Evolutionary conservation across 2,329 filamentous ascomycete species (phyloP).

Genomic region (Chaetomiaceae sp.): DNA sequence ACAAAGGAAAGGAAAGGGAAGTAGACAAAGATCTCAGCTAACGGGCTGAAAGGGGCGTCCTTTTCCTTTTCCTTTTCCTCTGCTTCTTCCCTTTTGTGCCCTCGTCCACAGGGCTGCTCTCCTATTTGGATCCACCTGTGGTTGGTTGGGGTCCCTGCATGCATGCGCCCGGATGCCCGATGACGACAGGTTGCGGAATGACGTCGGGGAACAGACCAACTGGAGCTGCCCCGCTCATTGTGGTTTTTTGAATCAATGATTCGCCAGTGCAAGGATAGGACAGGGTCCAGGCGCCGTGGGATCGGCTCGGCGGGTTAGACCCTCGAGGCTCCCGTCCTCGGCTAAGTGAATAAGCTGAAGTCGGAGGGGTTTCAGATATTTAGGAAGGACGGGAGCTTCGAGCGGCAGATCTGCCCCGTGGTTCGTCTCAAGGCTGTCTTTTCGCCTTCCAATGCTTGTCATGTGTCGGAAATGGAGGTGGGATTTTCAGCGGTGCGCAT

Average conservation of each 20-base stretch:
- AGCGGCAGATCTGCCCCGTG: too few relatives aligned
- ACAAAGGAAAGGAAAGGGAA: neutral
- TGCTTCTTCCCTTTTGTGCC: neutral
- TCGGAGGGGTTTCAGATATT: too few relatives aligned
- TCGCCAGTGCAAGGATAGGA: neutral
- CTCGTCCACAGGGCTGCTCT: neutral
- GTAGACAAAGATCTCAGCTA: neutral
- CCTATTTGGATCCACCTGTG: neutral
- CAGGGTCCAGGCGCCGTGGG: neutral
- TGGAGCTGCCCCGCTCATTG: neutral
- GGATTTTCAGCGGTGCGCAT: too few relatives aligned
- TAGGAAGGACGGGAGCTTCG: too few relatives aligned
- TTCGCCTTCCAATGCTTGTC: too few relatives aligned
- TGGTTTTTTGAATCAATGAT: neutral
- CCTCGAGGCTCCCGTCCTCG: neutral
- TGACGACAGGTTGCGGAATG: slow-evolving; percentile 29
- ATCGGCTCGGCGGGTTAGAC: neutral
- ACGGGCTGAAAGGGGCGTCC: too few relatives aligned
- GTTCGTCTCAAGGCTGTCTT: too few relatives aligned
- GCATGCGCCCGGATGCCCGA: slow-evolving; percentile 8
- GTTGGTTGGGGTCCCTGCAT: slow-evolving; percentile 19
- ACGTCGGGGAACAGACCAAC: slow-evolving; percentile 26
- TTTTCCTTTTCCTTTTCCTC: too few relatives aligned
- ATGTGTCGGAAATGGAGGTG: too few relatives aligned
- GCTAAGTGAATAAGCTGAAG: slow-evolving; percentile 1